Base-by-base conservation (phyloP, 495 filamentous ascomycete genomes). In the Hyphodiscus hymeniophilus region DNA sequence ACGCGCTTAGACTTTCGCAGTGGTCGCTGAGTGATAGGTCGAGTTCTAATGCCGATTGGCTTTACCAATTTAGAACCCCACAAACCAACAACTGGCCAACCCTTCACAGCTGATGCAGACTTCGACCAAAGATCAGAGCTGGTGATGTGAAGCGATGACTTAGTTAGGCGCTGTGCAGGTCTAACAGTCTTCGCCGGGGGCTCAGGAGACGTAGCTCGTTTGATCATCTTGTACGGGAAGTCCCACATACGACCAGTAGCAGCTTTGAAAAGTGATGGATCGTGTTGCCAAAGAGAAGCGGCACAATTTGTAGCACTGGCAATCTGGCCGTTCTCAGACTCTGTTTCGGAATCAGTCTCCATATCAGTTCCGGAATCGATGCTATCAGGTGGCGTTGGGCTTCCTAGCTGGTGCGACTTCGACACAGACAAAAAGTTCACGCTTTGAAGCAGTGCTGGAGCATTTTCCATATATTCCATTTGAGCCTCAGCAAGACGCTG, bases 1-100 rank as follows among this genome's bases (percentile, higher is more conserved):
- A 74, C 52, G 35, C 75, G 72, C 56, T 64, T 73, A 56, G 64
- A 71, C 36, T 64, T 74, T 22, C 74, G 67, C 16, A 65, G 66
- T 11, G 75, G 75, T 46, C 45, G 32, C 17, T 54, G 50, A 18
- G 51, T 48, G 17, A 42, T 40, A 6, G 38, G 47, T 21, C 54
- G 43, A 32, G 51, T 50, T 0, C 46, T 36, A 4, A 44, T 50
- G 34, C 58, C 59, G 33, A 35, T 47, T 7, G 54, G 60, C 16
- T 45, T 52, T 4, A 52, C 41, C 0, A 59, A 38, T 47, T 58
- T 65, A 20, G 57, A 58, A 11, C 54, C 52, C 60, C 60, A 63
- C 11, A 63, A 40, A 20, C 49, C 55, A 42, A 52, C 34, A 33
- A 46, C 41, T 32, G 51, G 28, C 3, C 59, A 61, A 23, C 43